A percentile compares a stretch with the other conserved stretches of the same genome.
Evolutionary conservation across 2,329 filamentous ascomycete species (phyloP).

Genomic region (Davidsoniella virescens): DNA sequence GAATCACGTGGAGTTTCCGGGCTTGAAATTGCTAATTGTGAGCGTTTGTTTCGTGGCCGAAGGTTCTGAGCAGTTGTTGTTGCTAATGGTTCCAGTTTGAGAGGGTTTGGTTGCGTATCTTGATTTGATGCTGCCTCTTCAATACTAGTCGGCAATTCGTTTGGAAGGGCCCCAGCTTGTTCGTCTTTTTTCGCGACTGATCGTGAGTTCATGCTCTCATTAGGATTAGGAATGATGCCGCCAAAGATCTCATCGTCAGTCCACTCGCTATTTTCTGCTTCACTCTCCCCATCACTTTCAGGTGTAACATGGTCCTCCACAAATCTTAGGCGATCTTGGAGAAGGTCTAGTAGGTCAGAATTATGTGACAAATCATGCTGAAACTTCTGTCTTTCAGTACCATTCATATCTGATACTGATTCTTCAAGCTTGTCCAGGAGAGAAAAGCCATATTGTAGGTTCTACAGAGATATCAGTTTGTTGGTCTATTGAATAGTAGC

Average conservation of each 20-base stretch:
- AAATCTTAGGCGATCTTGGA: conserved; percentile 4
- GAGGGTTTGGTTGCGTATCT: background rate
- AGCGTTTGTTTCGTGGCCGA: conserved; percentile 1
- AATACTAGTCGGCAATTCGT: background rate
- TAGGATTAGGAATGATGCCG: conserved; percentile 37
- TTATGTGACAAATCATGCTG: background rate
- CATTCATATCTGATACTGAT: background rate
- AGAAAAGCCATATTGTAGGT: conserved; percentile 5
- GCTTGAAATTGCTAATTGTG: background rate
- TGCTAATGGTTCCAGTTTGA: background rate
- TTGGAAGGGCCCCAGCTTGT: background rate
- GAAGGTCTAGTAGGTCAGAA: conserved; percentile 2
- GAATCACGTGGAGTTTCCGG: background rate
- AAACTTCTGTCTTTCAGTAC: background rate
- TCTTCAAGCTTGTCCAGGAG: background rate
- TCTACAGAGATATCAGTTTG: background rate
- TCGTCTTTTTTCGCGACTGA: conserved; percentile 4
- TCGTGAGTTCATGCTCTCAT: conserved; percentile 31
- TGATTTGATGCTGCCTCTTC: background rate
- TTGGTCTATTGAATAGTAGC: no score
- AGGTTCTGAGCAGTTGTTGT: conserved; percentile 3
- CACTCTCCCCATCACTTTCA: conserved; percentile 17
- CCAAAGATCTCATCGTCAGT: conserved; percentile 42
- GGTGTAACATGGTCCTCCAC: conserved; percentile 15
- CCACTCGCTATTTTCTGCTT: conserved; percentile 28